Percentiles rank a stretch among this genome's conserved stretches.
These are phyloP conservation scores for Puccinia polysora DNA, from an alignment of 1,284 basidiomycete species.

Conservation along the genomic window DNA sequence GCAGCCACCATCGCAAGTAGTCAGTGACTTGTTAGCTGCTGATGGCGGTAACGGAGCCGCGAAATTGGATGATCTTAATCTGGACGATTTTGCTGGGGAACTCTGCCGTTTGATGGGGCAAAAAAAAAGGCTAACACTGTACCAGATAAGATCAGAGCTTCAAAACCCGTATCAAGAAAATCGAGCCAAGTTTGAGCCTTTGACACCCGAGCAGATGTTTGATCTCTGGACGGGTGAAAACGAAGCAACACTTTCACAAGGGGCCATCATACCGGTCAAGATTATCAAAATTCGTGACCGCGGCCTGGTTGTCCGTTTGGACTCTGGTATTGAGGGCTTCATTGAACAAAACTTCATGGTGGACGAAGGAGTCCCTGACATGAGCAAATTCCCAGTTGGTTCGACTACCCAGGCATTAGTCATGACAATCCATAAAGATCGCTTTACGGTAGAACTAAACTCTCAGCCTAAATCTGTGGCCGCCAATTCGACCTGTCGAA, in stretches of 20 bases:
- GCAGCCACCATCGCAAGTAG: conserved; percentile 76
- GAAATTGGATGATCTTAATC: conserved; percentile 83
- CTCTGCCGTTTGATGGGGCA: conserved; percentile 61
- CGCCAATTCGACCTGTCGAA: conserved; percentile 64
- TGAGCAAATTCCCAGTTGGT: conserved; percentile 59
- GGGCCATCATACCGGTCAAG: conserved; percentile 76
- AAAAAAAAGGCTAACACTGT: conserved; percentile 74
- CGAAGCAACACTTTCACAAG: conserved; percentile 67
- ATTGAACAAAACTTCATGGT: conserved; percentile 61
- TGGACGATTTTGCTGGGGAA: conserved; percentile 94
- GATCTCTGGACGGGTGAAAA: conserved; percentile 97
- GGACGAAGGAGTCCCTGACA: conserved; percentile 61
- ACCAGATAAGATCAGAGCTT: conserved; percentile 84
- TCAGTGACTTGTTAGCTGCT: conserved; percentile 78
- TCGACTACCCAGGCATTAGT: conserved; percentile 79
- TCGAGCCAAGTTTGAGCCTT: conserved; percentile 65
- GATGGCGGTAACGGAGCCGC: conserved; percentile 62
- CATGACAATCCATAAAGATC: conserved; percentile 64
- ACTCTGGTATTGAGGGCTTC: conserved; percentile 68
- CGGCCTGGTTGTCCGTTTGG: conserved; percentile 66
- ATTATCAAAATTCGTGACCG: conserved; percentile 61
- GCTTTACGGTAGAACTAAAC: conserved; percentile 72
- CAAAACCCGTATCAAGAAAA: conserved; percentile 76
- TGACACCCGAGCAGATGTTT: conserved; percentile 73
- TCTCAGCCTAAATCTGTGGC: conserved; percentile 67